Evolutionary conservation across 2,329 filamentous ascomycete species (phyloP), one percentile per base, ranked within the genome.

Genomic region (Hymenoscyphus occultus): DNA sequence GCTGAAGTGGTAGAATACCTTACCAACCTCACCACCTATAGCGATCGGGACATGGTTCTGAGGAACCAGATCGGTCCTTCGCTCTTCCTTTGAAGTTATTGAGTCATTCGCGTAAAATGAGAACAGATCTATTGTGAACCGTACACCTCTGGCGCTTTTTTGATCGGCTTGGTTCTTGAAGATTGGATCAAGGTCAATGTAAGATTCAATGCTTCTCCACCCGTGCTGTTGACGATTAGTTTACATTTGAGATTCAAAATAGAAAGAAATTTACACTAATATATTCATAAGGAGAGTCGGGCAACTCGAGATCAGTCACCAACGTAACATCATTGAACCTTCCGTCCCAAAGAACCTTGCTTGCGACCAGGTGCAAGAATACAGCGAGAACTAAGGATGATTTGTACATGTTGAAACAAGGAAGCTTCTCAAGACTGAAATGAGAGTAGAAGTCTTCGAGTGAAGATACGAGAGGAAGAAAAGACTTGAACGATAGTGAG

Each of bases 21-120:
- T 87, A 56, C 88, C 88, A n/a, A 77, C 72, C 70, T 86, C 87
- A 28, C 28, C 28, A 28, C 28, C 35, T 10, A 10, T 35, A 35
- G 35, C 5, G 76, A 91, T 89, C 65, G 86, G 81, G 0, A 85
- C 85, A 1, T 76, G 83, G 0, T 88, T 90, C 77, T 90, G 86
- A 9, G 89, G 89, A 69, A 92, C 91, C 65, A 91, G 79, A 77
- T 91, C 89, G 0, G 87, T 90, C 59, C 89, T 83, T 75, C 87
- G 85, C 45, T 35, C 35, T 35, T 6, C 35, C 88, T 3, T 28
- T 28, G 28, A 28, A 2, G 90, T 90, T 61, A 77, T 83, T 74
- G 90, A 86, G 22, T 84, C 85, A 76, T 90, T 87, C 88, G 88
- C 91, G 75, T 85, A 89, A 19, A 51, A 51, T 1, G 88, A 82